Evolutionary conservation across 139 green algal species (phyloP).

Genomic region (Chlorella vulgaris): DNA sequence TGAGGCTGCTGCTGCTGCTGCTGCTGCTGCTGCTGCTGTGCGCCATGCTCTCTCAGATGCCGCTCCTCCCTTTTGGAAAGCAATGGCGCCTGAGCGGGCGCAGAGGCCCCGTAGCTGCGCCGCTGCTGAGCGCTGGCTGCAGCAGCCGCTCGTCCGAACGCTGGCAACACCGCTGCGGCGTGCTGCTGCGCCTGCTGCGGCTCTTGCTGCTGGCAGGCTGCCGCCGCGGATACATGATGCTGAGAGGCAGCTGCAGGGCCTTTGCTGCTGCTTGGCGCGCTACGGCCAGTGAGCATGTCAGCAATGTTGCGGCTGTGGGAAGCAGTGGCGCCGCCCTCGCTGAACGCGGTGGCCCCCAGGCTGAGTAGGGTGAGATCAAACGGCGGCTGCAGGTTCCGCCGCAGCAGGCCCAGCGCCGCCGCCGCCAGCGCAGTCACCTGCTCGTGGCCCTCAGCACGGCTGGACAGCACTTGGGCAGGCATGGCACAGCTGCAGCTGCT

Average conservation of each 20-base stretch:
- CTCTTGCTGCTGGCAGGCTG: not conserved
- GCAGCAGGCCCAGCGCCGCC: slow-evolving; percentile 45
- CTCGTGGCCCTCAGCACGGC: not conserved
- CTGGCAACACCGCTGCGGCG: not conserved
- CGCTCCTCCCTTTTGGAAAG: slow-evolving; percentile 12
- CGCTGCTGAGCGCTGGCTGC: slow-evolving; percentile 10
- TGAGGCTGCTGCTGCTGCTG: not conserved
- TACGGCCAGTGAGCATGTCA: slow-evolving; percentile 1
- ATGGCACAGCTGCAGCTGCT: slow-evolving; percentile 58
- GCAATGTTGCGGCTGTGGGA: slow-evolving; percentile 2
- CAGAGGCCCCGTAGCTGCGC: slow-evolving; percentile 9
- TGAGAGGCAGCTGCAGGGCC: not conserved
- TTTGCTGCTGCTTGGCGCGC: slow-evolving; percentile 1
- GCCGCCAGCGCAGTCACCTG: slow-evolving; percentile 44
- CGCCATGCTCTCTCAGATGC: slow-evolving; percentile 18
- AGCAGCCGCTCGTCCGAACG: not conserved
- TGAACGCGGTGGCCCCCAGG: slow-evolving; percentile 53
- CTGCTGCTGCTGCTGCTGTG: not conserved
- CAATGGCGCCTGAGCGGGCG: not conserved
- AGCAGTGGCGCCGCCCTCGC: slow-evolving; percentile 45
- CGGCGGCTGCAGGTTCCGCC: slow-evolving; percentile 22
- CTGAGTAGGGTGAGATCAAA: slow-evolving; percentile 82
- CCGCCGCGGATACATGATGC: too few species aligned
- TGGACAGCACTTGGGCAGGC: slow-evolving; percentile 38
- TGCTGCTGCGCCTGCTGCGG: slow-evolving; percentile 11